These are phyloP conservation scores for Aspergillus sp. DNA, from an alignment of 2,329 filamentous ascomycete genomes.

Conservation along the genomic window DNA sequence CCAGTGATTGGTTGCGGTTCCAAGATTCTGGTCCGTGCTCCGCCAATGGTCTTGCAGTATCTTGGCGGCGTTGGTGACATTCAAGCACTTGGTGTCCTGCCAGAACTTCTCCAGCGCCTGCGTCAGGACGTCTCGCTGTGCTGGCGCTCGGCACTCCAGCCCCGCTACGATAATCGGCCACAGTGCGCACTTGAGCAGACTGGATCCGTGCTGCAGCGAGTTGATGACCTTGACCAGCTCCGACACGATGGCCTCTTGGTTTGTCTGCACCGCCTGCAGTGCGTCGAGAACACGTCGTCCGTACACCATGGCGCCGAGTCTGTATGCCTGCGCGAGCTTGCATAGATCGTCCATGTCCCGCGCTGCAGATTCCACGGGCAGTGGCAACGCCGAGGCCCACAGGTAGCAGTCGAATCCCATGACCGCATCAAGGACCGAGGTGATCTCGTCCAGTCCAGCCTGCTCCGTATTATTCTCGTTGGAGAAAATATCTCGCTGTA, in stretches of 20 bases:
- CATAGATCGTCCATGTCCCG: constrained; percentile 23
- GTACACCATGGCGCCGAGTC: constrained; percentile 31
- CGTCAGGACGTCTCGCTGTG: constrained; percentile 4
- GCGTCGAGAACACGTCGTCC: constrained; percentile 32
- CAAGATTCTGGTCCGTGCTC: background rate
- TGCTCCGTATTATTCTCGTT: constrained; percentile 1
- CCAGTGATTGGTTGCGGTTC: background rate
- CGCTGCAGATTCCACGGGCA: constrained; percentile 3
- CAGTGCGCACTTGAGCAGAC: constrained; percentile 23
- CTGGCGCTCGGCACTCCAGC: constrained; percentile 13
- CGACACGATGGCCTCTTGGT: background rate
- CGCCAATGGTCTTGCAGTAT: constrained; percentile 18
- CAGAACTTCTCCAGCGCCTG: constrained; percentile 16
- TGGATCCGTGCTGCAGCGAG: background rate
- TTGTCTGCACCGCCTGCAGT: constrained; percentile 8
- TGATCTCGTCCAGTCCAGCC: constrained; percentile 14
- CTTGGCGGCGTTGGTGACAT: constrained; percentile 20
- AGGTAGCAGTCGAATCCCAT: constrained; percentile 26
- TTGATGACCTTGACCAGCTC: constrained; percentile 11
- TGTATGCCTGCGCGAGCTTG: constrained; percentile 28
- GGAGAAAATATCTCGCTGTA: constrained; percentile 25
- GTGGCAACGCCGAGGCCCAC: constrained; percentile 25
- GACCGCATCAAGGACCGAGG: constrained; percentile 19
- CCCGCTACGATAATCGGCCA: constrained; percentile 23
- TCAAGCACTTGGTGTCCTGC: constrained; percentile 20